Conservation (phyloP, 176 grass and related monocot genomes). For the Pharus latifolius region DNA sequence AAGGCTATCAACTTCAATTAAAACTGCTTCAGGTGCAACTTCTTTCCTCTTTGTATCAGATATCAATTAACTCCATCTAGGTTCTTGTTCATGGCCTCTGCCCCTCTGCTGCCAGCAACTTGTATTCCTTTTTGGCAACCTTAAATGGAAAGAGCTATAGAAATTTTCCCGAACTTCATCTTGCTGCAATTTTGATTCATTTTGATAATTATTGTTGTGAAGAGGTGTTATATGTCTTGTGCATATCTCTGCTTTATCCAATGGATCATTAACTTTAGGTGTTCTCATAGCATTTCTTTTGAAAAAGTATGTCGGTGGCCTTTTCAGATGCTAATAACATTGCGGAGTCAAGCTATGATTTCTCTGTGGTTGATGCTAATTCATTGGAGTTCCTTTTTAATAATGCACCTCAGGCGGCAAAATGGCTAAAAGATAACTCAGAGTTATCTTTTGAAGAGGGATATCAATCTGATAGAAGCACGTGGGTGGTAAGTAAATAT, state of each 20-base stretch:
- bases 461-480: constrained; percentile 62
- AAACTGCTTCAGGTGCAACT: not conserved
- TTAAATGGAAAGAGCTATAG: too few relatives aligned
- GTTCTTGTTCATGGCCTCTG: not conserved
- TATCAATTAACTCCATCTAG: not conserved
- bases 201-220: too few relatives aligned
- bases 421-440: constrained; percentile 63
- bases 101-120: not conserved
- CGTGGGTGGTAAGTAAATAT: constrained; percentile 74
- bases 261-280: not conserved
- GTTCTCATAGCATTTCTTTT: not conserved
- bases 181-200: not conserved
- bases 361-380: constrained; percentile 87
- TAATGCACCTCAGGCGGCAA: constrained; percentile 64
- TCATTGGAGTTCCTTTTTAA: constrained; percentile 86
- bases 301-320: constrained; percentile 4
- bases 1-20: not conserved
- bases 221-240: not conserved
- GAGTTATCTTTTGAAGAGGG: constrained; percentile 68
- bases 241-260: not conserved
- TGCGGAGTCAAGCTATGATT: constrained; percentile 74
- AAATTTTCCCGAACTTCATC: not conserved
- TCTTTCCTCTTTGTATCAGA: not conserved
- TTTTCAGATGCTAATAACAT: constrained; percentile 57
- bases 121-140: not conserved